Evolutionary conservation across 2,329 filamentous ascomycete genomes (phyloP).

Genomic region (Penicillium griseofulvum): DNA sequence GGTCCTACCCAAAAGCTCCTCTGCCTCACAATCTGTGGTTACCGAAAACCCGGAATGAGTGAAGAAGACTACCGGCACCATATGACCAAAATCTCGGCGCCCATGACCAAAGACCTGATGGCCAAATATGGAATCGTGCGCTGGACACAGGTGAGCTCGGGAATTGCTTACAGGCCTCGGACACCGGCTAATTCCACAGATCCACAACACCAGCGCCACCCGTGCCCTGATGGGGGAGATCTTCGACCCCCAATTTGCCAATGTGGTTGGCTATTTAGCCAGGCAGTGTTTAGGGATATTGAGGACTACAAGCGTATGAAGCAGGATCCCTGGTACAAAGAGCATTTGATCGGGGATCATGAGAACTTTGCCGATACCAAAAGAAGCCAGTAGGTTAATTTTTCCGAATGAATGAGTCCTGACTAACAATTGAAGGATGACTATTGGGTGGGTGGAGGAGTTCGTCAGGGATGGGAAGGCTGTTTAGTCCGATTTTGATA

Average conservation of each 20-base stretch:
- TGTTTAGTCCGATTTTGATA: too few species aligned
- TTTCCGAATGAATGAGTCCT: too few species aligned
- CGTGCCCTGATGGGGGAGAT: slow-evolving; percentile 41
- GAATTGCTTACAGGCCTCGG: too few species aligned
- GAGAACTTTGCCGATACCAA: slow-evolving; percentile 45
- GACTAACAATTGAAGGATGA: too few species aligned
- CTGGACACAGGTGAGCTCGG: slow-evolving; percentile 44
- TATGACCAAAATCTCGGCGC: slow-evolving; percentile 49
- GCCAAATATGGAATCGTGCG: slow-evolving; percentile 46
- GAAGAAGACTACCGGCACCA: slow-evolving; percentile 50
- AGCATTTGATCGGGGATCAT: slow-evolving; percentile 47
- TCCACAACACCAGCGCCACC: slow-evolving; percentile 12
- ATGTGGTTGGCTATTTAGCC: slow-evolving; percentile 52
- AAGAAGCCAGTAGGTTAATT: too few species aligned
- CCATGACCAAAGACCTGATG: slow-evolving; percentile 50
- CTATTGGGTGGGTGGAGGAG: too few species aligned
- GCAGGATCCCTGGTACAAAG: slow-evolving; percentile 50
- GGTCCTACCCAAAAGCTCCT: slow-evolving; percentile 19
- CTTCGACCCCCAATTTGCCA: slow-evolving; percentile 40
- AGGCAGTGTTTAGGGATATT: slow-evolving; percentile 47
- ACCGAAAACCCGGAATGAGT: slow-evolving; percentile 49
- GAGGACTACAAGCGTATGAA: slow-evolving; percentile 52
- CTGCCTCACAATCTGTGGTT: slow-evolving; percentile 52
- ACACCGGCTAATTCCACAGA: slow-evolving; percentile 27
- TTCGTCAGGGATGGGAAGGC: too few species aligned